A percentile compares a stretch with the other conserved stretches of the same genome.
These are phyloP conservation scores for Sutorius eximius DNA, from an alignment of 1,284 basidiomycete species.

Conservation along the genomic window DNA sequence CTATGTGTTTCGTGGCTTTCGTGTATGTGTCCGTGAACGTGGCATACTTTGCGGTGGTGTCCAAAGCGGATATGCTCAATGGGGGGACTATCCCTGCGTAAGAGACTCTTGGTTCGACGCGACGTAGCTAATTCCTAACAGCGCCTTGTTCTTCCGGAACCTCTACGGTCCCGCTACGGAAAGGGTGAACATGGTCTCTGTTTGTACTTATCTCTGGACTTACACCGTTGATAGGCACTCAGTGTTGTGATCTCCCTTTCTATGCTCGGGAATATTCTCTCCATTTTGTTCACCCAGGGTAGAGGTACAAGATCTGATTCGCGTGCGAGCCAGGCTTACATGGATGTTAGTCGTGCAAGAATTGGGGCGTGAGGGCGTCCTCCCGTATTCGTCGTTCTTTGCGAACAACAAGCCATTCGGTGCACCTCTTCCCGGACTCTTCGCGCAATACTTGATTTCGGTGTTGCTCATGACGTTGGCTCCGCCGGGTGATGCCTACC, in stretches of 20 bases:
- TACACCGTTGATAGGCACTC: conserved; percentile 45
- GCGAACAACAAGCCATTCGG: conserved; percentile 65
- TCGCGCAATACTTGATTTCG: conserved; percentile 56
- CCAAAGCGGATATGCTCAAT: conserved; percentile 61
- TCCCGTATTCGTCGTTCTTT: conserved; percentile 61
- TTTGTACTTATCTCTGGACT: neutral
- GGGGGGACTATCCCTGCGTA: conserved; percentile 64
- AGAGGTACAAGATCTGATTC: conserved; percentile 42
- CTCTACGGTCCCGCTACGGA: conserved; percentile 60
- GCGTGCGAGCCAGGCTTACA: neutral
- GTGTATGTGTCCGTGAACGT: conserved; percentile 65
- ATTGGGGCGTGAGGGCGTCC: conserved; percentile 62
- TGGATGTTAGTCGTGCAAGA: conserved; percentile 59
- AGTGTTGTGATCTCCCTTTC: conserved; percentile 64
- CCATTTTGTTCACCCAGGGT: conserved; percentile 62
- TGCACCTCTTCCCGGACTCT: conserved; percentile 58
- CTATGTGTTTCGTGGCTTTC: conserved; percentile 52
- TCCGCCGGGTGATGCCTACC: conserved; percentile 67
- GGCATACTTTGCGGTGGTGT: conserved; percentile 68
- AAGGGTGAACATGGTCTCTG: conserved; percentile 37
- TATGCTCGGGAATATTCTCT: conserved; percentile 60
- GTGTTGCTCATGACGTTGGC: conserved; percentile 47
- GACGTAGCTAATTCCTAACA: conserved; percentile 21
- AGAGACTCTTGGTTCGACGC: conserved; percentile 27
- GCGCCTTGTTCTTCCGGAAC: conserved; percentile 68